These are phyloP conservation scores for Boletus tomentosulus DNA, from an alignment of 768 basidiomycete genomes.

Conservation along the genomic window DNA sequence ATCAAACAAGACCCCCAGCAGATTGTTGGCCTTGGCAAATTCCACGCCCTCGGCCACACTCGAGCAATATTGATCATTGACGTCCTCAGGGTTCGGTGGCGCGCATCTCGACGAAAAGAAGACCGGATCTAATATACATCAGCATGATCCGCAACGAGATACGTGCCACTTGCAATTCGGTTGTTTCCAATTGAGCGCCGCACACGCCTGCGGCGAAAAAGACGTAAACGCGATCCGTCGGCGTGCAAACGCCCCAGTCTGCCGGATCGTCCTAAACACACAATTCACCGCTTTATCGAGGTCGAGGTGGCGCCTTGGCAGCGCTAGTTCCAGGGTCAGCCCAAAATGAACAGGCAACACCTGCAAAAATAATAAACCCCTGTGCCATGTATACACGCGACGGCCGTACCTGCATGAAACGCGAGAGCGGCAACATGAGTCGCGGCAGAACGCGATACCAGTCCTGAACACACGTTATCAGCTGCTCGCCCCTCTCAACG, in stretches of 20 bases:
- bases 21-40: slow-evolving; percentile 88
- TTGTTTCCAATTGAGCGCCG: slow-evolving; percentile 97
- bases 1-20: slow-evolving; percentile 88
- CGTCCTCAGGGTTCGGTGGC: slow-evolving; percentile 32
- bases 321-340: slow-evolving; percentile 80
- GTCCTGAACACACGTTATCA: slow-evolving; percentile 32
- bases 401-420: slow-evolving; percentile 61
- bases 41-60: slow-evolving; percentile 91
- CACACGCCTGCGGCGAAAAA: slow-evolving; percentile 85
- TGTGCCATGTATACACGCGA: slow-evolving; percentile 5
- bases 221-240: slow-evolving; percentile 90
- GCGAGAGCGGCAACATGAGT: slow-evolving; percentile 68
- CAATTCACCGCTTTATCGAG: slow-evolving; percentile 74
- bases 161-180: slow-evolving; percentile 75
- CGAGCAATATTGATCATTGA: slow-evolving; percentile 42
- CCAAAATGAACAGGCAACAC: slow-evolving; percentile 59
- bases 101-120: slow-evolving; percentile 85
- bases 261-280: slow-evolving; percentile 79
- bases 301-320: slow-evolving; percentile 41
- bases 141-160: slow-evolving; percentile 20
- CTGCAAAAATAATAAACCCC: slow-evolving; percentile 32
- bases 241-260: slow-evolving; percentile 48
- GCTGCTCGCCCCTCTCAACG: slow-evolving; percentile 40
- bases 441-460: slow-evolving; percentile 46
- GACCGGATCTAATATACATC: slow-evolving; percentile 69